Evolutionary conservation across 108 stramenopile species (phyloP), one percentile per base, ranked within the genome.

Genomic region (Nitzschia putrida): DNA sequence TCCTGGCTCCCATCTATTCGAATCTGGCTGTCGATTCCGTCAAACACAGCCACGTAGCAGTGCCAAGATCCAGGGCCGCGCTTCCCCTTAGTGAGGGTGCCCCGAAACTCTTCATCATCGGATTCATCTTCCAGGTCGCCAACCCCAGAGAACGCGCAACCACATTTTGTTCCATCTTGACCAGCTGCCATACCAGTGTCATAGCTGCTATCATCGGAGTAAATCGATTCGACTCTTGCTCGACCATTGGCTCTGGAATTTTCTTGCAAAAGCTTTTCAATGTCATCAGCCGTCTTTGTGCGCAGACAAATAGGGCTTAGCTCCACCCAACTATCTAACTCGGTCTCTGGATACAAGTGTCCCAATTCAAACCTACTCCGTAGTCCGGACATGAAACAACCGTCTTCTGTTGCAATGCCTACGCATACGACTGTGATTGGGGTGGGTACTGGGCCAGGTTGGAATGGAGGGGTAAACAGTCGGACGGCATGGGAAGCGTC

Each of bases 371-470:
- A 89, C 11, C 86, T 64, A 16, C 72, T 61, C 20, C 69, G 71
- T 25, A 88, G 71, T 38, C 93, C 90, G 4, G 89, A 90, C 47
- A 91, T 58, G 64, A 94, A 94, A 50, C 90, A 91, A 13, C 90
- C 93, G 75, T 94, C 93, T 72, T 94, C 93, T 0, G 89, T 91
- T 2, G 90, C 83, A 66, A 94, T 88, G 0, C 78, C 93, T 1
- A 94, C 85, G 21, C 83, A 68, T 53, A 94, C 86, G 40, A 91
- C 58, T 0, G 93, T 94, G 8, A 94, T 68, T 7, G 90, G 93
- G 9, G 73, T 81, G 12, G 44, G n/a, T 3, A 86, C 53, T 20
- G 87, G 79, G 26, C 85, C 88, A 66, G 87, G 88, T 10, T 74
- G 68, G 56, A 94, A 94, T 8, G 74, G 80, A 25, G 85, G 85